Conservation (phyloP, 306 rosid species). For the Corylus heterophylla region DNA sequence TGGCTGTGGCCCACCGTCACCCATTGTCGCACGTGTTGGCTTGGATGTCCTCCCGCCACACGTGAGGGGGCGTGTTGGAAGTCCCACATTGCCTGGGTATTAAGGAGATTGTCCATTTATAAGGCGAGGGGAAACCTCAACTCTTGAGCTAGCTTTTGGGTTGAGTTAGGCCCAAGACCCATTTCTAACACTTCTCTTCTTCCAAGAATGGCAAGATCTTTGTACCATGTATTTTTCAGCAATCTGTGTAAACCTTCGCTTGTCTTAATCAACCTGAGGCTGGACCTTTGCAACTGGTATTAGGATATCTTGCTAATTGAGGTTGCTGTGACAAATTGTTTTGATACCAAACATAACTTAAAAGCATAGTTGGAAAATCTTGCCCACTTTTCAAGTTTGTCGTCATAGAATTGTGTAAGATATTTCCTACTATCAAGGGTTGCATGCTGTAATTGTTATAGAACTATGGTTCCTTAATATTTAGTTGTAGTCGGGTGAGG, state of each 20-base stretch:
- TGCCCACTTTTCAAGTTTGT: neutral
- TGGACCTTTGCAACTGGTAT: neutral
- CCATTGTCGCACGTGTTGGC: too few relatives aligned
- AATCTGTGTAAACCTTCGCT: neutral
- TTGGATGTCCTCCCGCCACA: too few relatives aligned
- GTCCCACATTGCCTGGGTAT: too few relatives aligned
- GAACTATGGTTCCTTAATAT: too few relatives aligned
- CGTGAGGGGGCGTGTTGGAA: too few relatives aligned
- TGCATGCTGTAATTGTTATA: neutral
- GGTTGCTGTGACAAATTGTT: slow-evolving; percentile 1
- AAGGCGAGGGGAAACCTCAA: too few relatives aligned
- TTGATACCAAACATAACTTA: neutral
- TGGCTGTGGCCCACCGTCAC: too few relatives aligned
- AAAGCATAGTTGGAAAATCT: neutral
- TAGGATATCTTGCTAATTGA: neutral
- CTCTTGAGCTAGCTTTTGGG: too few relatives aligned
- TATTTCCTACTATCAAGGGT: neutral
- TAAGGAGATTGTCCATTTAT: too few relatives aligned
- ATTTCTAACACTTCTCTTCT: slow-evolving; percentile 15
- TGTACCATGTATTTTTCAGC: slow-evolving; percentile 4
- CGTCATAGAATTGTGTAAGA: neutral
- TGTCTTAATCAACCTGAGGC: neutral
- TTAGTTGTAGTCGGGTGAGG: too few relatives aligned
- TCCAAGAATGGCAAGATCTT: neutral
- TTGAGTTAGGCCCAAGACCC: too few relatives aligned